These are phyloP conservation scores for Mycena haematopus DNA, from an alignment of 768 basidiomycete genomes.

Conservation along the genomic window DNA sequence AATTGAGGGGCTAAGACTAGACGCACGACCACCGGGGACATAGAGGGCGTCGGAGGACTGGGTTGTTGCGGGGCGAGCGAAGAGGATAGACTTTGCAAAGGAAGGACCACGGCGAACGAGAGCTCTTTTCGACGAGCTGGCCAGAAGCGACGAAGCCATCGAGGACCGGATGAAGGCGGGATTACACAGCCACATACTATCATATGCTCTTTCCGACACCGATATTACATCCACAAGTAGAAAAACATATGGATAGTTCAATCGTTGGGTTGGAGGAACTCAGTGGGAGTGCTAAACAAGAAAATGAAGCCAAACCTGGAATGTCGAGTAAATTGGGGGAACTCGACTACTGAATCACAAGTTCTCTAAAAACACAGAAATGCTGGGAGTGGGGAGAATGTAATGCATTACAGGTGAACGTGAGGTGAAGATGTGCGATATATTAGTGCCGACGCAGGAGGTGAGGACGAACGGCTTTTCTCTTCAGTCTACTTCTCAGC, in stretches of 20 bases:
- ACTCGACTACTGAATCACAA: background rate
- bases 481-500: background rate
- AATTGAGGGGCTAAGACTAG: background rate
- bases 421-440: slow-evolving; percentile 18
- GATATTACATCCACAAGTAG: background rate
- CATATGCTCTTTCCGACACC: background rate
- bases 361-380: background rate
- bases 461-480: slow-evolving; percentile 22
- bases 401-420: slow-evolving; percentile 17
- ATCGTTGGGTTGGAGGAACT: no score
- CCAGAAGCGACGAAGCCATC: slow-evolving; percentile 27
- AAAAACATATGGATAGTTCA: background rate
- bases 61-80: slow-evolving; percentile 18
- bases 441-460: slow-evolving; percentile 17
- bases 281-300: background rate
- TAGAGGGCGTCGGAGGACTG: slow-evolving; percentile 42
- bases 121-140: slow-evolving; percentile 25
- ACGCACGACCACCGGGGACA: slow-evolving; percentile 75
- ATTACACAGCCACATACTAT: slow-evolving; percentile 5
- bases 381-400: slow-evolving; percentile 19
- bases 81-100: slow-evolving; percentile 17
- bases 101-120: slow-evolving; percentile 22
- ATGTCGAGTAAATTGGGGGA: background rate
- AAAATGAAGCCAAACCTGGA: background rate
- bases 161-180: slow-evolving; percentile 12